Evolutionary conservation across 192 early-diverging fungal genomes (phyloP).

Genomic region (Kappamyces sp.): DNA sequence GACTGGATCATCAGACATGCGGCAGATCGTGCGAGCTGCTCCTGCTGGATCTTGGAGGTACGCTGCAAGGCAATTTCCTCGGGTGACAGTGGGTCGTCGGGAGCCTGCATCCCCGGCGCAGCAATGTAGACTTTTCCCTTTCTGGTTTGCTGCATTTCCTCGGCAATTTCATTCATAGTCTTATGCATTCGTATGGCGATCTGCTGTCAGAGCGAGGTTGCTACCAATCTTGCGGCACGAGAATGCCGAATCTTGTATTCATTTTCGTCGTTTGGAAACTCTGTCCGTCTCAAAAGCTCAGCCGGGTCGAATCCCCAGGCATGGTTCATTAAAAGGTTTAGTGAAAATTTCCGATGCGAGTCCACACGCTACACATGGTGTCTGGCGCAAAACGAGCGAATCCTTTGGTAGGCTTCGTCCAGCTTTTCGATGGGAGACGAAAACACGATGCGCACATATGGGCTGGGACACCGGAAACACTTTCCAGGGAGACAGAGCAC

Average conservation of each 20-base stretch:
- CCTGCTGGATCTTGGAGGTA: conserved; percentile 17
- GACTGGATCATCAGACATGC: conserved; percentile 43
- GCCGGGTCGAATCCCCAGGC: conserved; percentile 53
- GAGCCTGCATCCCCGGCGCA: not conserved
- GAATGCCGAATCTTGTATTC: conserved; percentile 33
- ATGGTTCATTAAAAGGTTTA: conserved; percentile 21
- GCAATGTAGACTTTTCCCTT: conserved; percentile 1
- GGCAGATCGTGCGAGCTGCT: conserved; percentile 41
- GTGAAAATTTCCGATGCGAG: not conserved
- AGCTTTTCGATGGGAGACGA: conserved; percentile 74
- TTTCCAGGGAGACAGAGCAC: conserved; percentile 80
- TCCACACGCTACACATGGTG: conserved; percentile 29
- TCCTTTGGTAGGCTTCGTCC: conserved; percentile 65
- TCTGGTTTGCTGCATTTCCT: not conserved
- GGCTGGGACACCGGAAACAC: conserved; percentile 74
- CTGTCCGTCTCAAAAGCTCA: conserved; percentile 36
- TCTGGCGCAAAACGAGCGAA: conserved; percentile 71
- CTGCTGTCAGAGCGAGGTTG: not conserved
- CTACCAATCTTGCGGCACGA: conserved; percentile 29
- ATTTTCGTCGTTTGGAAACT: conserved; percentile 52
- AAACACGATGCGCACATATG: conserved; percentile 71
- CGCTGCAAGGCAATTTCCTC: conserved; percentile 16
- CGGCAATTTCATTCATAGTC: not conserved
- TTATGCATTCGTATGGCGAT: not conserved
- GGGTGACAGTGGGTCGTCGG: not conserved